Evolutionary conservation across 2,329 filamentous ascomycete species (phyloP).

Genomic region (Bimuria novae-zelandiae): DNA sequence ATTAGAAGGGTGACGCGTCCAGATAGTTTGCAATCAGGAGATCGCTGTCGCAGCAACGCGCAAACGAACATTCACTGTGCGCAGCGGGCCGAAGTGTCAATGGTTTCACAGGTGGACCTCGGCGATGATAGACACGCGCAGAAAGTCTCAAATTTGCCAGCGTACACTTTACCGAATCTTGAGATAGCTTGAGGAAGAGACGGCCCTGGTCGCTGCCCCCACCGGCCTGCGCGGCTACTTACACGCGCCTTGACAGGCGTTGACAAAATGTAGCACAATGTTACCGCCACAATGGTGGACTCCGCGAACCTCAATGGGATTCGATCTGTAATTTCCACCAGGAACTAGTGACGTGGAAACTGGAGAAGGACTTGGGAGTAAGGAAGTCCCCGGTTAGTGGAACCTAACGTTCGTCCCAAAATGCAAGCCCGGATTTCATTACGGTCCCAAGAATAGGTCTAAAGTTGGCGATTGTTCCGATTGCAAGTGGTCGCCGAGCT

Average conservation of each 20-base stretch:
- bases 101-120: background rate
- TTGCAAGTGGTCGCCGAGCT: too few relatives aligned
- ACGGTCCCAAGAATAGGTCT: too few relatives aligned
- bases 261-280: background rate
- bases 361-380: too few relatives aligned
- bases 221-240: background rate
- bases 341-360: too few relatives aligned
- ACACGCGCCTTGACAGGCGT: background rate
- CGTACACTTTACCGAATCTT: background rate
- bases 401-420: too few relatives aligned
- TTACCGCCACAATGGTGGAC: background rate
- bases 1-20: background rate
- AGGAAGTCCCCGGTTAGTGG: too few relatives aligned
- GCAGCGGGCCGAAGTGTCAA: background rate
- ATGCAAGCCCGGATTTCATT: too few relatives aligned
- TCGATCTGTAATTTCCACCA: background rate
- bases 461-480: too few relatives aligned
- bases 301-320: background rate
- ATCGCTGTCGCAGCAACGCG: background rate
- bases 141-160: background rate
- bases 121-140: background rate
- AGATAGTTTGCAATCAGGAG: background rate
- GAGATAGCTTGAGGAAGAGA: background rate
- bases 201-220: background rate
- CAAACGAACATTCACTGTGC: background rate